A percentile compares a stretch with the other conserved stretches of the same genome.
phyloP scores from a whole-genome alignment of 768 basidiomycete species.

The Mycena maculata region DNA sequence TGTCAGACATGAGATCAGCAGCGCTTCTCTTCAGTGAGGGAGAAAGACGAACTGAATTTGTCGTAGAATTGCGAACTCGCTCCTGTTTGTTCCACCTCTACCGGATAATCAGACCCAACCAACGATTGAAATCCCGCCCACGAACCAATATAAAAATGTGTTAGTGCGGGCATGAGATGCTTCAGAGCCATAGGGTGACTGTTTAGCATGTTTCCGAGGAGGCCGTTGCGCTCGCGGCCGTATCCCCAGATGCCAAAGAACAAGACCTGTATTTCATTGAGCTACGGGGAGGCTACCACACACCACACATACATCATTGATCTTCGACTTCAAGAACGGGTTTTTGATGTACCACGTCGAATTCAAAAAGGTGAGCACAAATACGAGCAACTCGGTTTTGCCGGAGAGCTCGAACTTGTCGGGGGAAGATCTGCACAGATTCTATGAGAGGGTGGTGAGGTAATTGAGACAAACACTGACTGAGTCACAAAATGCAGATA shows the following conservation, averaged over 20 bases:
- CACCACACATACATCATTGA: slow-evolving; percentile 79
- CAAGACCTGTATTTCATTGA: slow-evolving; percentile 61
- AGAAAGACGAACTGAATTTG: slow-evolving; percentile 84
- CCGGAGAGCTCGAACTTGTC: slow-evolving; percentile 87
- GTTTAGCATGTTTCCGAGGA: slow-evolving; percentile 87
- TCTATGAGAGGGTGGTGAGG: neutral
- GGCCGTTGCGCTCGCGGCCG: slow-evolving; percentile 72
- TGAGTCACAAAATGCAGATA: slow-evolving; percentile 87
- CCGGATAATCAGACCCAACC: neutral
- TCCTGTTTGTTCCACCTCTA: slow-evolving; percentile 98
- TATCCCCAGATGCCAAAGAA: slow-evolving; percentile 80
- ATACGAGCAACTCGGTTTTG: slow-evolving; percentile 87
- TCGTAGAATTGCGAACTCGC: slow-evolving; percentile 99
- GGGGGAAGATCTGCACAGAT: slow-evolving; percentile 65
- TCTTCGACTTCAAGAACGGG: slow-evolving; percentile 95
- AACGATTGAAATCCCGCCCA: neutral
- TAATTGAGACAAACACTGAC: slow-evolving; percentile 53
- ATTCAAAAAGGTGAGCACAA: slow-evolving; percentile 89
- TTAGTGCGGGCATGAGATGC: slow-evolving; percentile 90
- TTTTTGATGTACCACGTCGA: slow-evolving; percentile 99
- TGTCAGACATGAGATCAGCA: slow-evolving; percentile 38
- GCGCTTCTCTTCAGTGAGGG: neutral
- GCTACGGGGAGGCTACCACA: neutral
- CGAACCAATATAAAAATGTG: slow-evolving; percentile 94
- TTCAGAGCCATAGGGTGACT: slow-evolving; percentile 86